These are phyloP conservation scores for Naganishia vishniacii DNA, from an alignment of 768 basidiomycete genomes.

Conservation along the genomic window DNA sequence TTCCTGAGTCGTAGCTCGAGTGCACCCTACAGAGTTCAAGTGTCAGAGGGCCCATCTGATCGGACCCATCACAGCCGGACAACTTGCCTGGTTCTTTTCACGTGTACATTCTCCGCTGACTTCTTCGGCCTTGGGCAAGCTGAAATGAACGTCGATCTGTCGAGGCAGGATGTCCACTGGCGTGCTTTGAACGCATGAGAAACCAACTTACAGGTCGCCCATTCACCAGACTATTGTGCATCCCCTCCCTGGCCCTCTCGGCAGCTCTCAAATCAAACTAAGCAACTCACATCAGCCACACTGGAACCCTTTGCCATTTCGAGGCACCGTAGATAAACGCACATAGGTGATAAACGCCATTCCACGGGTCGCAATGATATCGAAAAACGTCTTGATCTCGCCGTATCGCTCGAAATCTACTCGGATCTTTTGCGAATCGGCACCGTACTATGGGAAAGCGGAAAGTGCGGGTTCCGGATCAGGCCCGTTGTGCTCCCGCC, in stretches of 20 bases:
- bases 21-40: conserved; percentile 67
- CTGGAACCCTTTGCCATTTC: no score
- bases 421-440: conserved; percentile 62
- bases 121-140: conserved; percentile 81
- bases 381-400: conserved; percentile 95
- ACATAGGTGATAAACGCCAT: conserved; percentile 99
- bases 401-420: conserved; percentile 85
- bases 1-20: conserved; percentile 51
- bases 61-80: no score
- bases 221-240: conserved; percentile 83
- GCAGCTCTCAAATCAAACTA: conserved; percentile 91
- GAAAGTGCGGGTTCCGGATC: no score
- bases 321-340: conserved; percentile 51
- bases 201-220: conserved; percentile 70
- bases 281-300: neutral
- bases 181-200: neutral
- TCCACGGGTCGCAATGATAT: conserved; percentile 86
- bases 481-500: no score
- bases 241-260: conserved; percentile 78
- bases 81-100: conserved; percentile 78
- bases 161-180: neutral
- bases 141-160: conserved; percentile 98
- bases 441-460: conserved; percentile 51
- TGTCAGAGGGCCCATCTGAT: no score
- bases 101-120: conserved; percentile 57